Evolutionary conservation across 495 filamentous ascomycete genomes (phyloP).

Genomic region (Aspergillus bertholletiae): DNA sequence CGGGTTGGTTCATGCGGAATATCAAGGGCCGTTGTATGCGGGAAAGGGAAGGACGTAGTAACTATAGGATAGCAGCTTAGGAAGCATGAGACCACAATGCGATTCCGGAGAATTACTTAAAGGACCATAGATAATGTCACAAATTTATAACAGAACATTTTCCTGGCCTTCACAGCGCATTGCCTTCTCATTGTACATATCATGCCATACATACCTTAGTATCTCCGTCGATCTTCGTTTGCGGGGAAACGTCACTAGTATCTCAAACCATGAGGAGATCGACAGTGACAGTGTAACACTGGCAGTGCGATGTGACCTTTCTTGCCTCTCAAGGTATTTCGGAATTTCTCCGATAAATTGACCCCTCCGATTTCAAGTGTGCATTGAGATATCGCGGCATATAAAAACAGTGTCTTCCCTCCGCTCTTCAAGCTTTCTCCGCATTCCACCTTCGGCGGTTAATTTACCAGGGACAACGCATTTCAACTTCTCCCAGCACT

Average conservation of each 20-base stretch:
- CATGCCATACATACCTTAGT: no score
- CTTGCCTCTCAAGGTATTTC: background rate
- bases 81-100: no score
- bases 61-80: no score
- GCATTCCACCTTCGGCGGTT: slow-evolving; percentile 7
- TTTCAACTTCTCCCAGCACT: background rate
- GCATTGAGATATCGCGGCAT: background rate
- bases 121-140: no score
- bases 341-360: background rate
- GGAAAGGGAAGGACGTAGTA: no score
- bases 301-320: background rate
- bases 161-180: no score
- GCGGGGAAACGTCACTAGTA: background rate
- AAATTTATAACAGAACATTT: no score
- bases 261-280: background rate
- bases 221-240: background rate
- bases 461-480: background rate
- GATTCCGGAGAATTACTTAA: no score
- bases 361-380: background rate
- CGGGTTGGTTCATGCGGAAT: no score
- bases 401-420: background rate
- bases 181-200: no score
- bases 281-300: background rate
- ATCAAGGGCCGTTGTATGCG: no score
- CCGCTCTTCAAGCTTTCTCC: slow-evolving; percentile 5